Evolutionary conservation across 257 asterid species (phyloP).

Genomic region (Capsicum baccatum): DNA sequence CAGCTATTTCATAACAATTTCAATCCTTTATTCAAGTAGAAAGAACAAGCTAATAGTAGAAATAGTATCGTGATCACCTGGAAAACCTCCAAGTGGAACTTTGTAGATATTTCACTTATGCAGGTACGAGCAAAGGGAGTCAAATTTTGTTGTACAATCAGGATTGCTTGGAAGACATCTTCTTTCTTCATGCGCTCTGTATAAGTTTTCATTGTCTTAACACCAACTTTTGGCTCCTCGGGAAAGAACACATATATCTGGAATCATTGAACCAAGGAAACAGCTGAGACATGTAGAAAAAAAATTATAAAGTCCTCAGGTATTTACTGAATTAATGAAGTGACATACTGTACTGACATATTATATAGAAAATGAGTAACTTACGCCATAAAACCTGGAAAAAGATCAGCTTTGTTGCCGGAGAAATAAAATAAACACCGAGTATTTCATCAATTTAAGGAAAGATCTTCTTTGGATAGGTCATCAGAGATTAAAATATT

Average conservation of each 20-base stretch:
- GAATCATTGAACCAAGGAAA: slow-evolving; percentile 29
- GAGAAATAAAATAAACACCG: not conserved
- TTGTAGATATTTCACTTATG: slow-evolving; percentile 71
- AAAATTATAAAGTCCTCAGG: not conserved
- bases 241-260: slow-evolving; percentile 94
- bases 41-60: not conserved
- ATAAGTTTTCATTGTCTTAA: slow-evolving; percentile 75
- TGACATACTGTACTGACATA: not conserved
- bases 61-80: slow-evolving; percentile 51
- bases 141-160: slow-evolving; percentile 83
- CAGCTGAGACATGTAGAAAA: not conserved
- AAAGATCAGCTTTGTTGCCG: not conserved
- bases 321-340: not conserved
- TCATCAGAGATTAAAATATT: not conserved
- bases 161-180: slow-evolving; percentile 66
- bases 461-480: too few relatives aligned
- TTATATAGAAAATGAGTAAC: not conserved
- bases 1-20: not conserved
- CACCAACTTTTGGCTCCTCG: slow-evolving; percentile 85
- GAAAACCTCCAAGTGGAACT: slow-evolving; percentile 82
- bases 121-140: slow-evolving; percentile 75
- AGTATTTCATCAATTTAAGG: not conserved
- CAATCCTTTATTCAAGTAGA: slow-evolving; percentile 13
- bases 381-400: not conserved
- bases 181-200: slow-evolving; percentile 85